A percentile compares a stretch with the other conserved stretches of the same genome.
phyloP scores from a whole-genome alignment of 495 filamentous ascomycete genomes.

The Mytilinidion resinicola region DNA sequence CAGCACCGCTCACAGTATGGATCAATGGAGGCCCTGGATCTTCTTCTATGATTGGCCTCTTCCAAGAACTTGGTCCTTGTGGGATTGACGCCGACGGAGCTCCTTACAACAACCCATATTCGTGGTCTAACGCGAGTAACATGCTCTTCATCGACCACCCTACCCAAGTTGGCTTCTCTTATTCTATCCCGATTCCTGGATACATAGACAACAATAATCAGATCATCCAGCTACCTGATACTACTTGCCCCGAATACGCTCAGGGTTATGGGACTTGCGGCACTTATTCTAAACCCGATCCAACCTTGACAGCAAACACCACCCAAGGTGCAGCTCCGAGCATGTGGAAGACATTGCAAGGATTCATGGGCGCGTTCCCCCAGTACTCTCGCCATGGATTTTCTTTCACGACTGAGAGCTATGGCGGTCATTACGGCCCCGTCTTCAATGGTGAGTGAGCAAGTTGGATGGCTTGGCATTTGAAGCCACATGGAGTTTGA shows the following conservation, averaged over 20 bases:
- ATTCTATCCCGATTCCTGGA: constrained; percentile 46
- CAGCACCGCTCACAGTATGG: constrained; percentile 48
- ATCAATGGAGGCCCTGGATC: constrained; percentile 59
- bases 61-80: constrained; percentile 40
- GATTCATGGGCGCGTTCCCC: constrained; percentile 58
- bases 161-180: constrained; percentile 39
- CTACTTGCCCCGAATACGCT: constrained; percentile 53
- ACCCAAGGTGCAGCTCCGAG: constrained; percentile 57
- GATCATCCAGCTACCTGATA: constrained; percentile 43
- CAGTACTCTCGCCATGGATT: constrained; percentile 48
- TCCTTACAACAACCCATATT: constrained; percentile 52
- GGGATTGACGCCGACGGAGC: constrained; percentile 37
- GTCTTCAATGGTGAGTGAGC: constrained; percentile 47
- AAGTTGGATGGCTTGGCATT: constrained; percentile 7
- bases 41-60: constrained; percentile 38
- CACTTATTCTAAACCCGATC: constrained; percentile 55
- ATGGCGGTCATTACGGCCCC: constrained; percentile 45
- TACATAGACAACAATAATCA: constrained; percentile 38
- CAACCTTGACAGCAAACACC: constrained; percentile 55
- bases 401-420: constrained; percentile 43
- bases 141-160: constrained; percentile 41
- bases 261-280: constrained; percentile 44
- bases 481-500: background rate
- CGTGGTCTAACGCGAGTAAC: constrained; percentile 42
- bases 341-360: constrained; percentile 68